Evolutionary conservation across 129 eudicot genomes (phyloP), one percentile per base, ranked within the genome.

Genomic region (Helichrysum umbraculigerum): DNA sequence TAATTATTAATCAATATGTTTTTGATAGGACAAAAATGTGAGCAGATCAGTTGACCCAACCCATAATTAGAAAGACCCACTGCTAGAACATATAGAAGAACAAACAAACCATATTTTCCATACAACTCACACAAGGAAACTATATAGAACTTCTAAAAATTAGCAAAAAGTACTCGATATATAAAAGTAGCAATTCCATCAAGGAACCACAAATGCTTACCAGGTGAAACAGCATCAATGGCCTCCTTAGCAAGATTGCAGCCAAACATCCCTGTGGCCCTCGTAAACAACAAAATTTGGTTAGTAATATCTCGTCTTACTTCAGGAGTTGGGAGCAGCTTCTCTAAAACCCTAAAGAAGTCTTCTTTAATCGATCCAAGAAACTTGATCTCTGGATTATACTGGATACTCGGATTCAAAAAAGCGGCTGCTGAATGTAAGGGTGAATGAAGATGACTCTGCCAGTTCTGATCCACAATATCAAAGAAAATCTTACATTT

Each of bases 161-260:
- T 25, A 41, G 22, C 34, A 63, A 75, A 32, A 12, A 63, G 11
- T 9, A 6, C 11, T 7, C 4, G 56, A 10, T 11, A 76, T 39
- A 58, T 37, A 21, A 16, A 61, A 14, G 21, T 20, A 74, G n/a
- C 41, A 11, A 56, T 8, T 71, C 30, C 34, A 22, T 59, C 5
- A 50, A 57, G 7, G 14, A 28, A 77, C 33, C 63, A 62, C 10
- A 77, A 21, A 74, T 0, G 39, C 80, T 9, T 76, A 93, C 98
- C 97, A 71, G 97, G 97, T 39, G 97, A 47, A 78, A 93, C 96
- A 66, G 96, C 64, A 85, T 90, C 97, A 21, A 89, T 84, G 33
- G 97, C 97, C 83, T 93, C 98, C 83, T 90, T 93, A 2, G 98
- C 96, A 34, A 93, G 97, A 74, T 85, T 93, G 76, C 98, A 93